Evolutionary conservation across 73 alveolate genomes (phyloP), one percentile per base, ranked within the genome.

Genomic region (Paramecium sonneborni): DNA sequence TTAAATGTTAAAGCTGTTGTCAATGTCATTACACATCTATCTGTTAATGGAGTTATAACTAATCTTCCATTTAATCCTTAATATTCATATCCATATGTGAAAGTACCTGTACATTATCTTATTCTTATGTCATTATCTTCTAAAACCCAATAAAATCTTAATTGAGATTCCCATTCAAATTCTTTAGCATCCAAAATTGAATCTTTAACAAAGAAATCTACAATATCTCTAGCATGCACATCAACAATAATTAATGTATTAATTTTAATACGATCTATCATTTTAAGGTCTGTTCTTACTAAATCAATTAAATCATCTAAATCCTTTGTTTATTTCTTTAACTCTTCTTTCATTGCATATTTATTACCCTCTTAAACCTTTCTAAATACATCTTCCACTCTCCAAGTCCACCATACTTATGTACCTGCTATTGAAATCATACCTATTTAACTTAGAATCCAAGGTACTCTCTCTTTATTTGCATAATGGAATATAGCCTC

Each of bases 361-460:
- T 99, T 99, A 93, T 99, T 99, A 30, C 99, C 99, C 85, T 99
- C 99, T 74, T 95, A 95, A 43, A 98, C 99, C 92, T 97, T 98
- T 85, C 99, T 92, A 96, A 99, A 98, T n/a, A 98, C 99, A 91
- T 86, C 96, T 95, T 99, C 99, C 21, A 99, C 99, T 67, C 98
- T 95, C 98, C 99, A 98, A 15, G 99, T 99, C 99, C 99, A 99
- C 99, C 99, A 98, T 85, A 98, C 97, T 95, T 99, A 98, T 26
- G 99, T 96, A 41, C 99, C 99, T 34, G 96, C 98, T 12, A 99
- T 96, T 38, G 99, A 97, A 24, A 99, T 99, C 99, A 98, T 98
- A 39, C 99, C 99, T 18, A 99, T 86, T 91, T 98, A 92, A 72
- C 91, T 95, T 46, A 93, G 96, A 58, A 98, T 97, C 99, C 99